These are phyloP conservation scores for Penicillium sp. DNA, from an alignment of 2,329 filamentous ascomycete species.

Conservation along the genomic window DNA sequence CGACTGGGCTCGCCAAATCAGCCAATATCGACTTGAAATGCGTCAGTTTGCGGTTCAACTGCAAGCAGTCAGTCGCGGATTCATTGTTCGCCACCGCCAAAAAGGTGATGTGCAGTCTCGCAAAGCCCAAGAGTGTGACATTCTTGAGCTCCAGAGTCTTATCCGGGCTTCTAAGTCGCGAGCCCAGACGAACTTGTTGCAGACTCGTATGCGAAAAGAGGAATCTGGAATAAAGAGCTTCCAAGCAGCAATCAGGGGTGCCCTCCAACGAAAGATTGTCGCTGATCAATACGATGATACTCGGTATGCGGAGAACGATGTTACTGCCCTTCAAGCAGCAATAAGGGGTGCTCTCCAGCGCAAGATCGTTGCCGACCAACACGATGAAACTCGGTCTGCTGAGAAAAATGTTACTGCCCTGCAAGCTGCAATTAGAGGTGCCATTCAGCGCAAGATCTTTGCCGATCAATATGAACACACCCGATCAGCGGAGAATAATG, in stretches of 20 bases:
- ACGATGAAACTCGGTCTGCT: slow-evolving; percentile 41
- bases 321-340: slow-evolving; percentile 59
- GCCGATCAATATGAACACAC: slow-evolving; percentile 38
- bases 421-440: slow-evolving; percentile 68
- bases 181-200: slow-evolving; percentile 44
- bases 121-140: slow-evolving; percentile 68
- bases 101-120: slow-evolving; percentile 68
- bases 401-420: slow-evolving; percentile 58
- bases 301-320: slow-evolving; percentile 51
- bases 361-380: slow-evolving; percentile 41
- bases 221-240: slow-evolving; percentile 49
- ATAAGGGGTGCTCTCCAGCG: slow-evolving; percentile 51
- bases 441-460: slow-evolving; percentile 42
- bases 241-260: slow-evolving; percentile 58
- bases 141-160: slow-evolving; percentile 80
- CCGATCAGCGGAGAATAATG: slow-evolving; percentile 51
- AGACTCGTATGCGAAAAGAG: slow-evolving; percentile 39
- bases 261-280: slow-evolving; percentile 42
- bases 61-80: slow-evolving; percentile 77
- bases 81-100: slow-evolving; percentile 67
- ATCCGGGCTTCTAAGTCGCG: slow-evolving; percentile 59
- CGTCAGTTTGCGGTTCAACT: slow-evolving; percentile 73
- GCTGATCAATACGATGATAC: slow-evolving; percentile 37
- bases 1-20: slow-evolving; percentile 81
- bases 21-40: slow-evolving; percentile 81